phyloP scores from a whole-genome alignment of 2,329 filamentous ascomycete genomes.

The Chaetothyriales sp. region DNA sequence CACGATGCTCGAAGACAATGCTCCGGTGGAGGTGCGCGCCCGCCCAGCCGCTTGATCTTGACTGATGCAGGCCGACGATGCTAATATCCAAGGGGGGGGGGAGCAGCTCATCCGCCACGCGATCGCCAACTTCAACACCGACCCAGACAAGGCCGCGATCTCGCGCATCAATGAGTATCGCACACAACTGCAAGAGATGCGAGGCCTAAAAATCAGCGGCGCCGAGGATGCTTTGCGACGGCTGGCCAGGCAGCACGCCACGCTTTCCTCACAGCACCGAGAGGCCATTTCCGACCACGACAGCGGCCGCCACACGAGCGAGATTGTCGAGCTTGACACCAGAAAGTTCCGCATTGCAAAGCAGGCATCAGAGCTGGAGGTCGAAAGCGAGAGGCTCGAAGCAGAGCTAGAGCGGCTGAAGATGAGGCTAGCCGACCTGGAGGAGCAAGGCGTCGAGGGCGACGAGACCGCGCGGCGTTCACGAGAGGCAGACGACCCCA shows the following conservation, averaged over 20 bases:
- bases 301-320: constrained; percentile 62
- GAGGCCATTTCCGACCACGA: constrained; percentile 62
- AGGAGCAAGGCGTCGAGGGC: constrained; percentile 76
- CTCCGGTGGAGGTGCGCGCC: neutral
- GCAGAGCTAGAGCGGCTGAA: constrained; percentile 63
- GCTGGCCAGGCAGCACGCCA: constrained; percentile 62
- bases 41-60: neutral
- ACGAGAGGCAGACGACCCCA: constrained; percentile 38
- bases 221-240: constrained; percentile 55
- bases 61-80: neutral
- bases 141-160: constrained; percentile 72
- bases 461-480: constrained; percentile 38
- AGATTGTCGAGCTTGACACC: constrained; percentile 78
- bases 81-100: neutral
- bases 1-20: neutral
- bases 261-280: constrained; percentile 59
- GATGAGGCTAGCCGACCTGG: constrained; percentile 64
- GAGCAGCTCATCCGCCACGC: constrained; percentile 76
- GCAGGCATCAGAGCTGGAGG: constrained; percentile 73
- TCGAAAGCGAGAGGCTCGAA: constrained; percentile 84
- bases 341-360: constrained; percentile 94
- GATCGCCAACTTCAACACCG: constrained; percentile 87
- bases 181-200: constrained; percentile 67
- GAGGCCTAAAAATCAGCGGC: constrained; percentile 61
- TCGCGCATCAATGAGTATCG: constrained; percentile 74